Evolutionary conservation across 1,284 basidiomycete species (phyloP), one percentile per base, ranked within the genome.

Genomic region (Ceratobasidium sp.): DNA sequence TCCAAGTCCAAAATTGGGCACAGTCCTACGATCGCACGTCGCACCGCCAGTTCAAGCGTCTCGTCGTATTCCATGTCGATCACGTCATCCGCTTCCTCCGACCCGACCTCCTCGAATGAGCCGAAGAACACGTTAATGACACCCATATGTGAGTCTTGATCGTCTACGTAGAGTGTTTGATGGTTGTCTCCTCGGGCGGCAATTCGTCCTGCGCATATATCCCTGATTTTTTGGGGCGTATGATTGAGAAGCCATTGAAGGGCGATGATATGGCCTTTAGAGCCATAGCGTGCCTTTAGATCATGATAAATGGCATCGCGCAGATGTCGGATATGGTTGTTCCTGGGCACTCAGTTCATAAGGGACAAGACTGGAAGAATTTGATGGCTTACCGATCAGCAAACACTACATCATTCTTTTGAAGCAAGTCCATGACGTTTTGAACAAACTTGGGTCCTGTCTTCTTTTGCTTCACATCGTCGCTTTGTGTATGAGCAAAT

Each of bases 401-500:
- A 76, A 93, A 93, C 11, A 98, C 96, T 0, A 96, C 88, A 71
- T 92, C 85, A 69, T 92, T 83, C 0, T 81, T 86, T 74, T 87
- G 81, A 27, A 97, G 84, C 0, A 93, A 83, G 0, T 85, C 81
- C 9, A 84, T 81, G 46, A 98, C 90, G 76, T 93, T 95, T 78
- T 86, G 88, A 72, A 96, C 82, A 82, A 99, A 99, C 0, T 84
- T 80, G 0, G 90, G 88, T 0, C 88, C 95, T 0, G 93, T 77
- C 79, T 92, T 96, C 83, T 96, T 98, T 13, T 83, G 86, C 53
- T 87, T 84, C 4, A 98, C 87, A 79, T 98, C 94, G 81, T 99
- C 98, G 79, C 92, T 95, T 81, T 99, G 97, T 0, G 92, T 94
- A 80, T 98, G 96, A 0, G 86, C 92, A 75, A 94, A 96, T 0